Percentiles rank a stretch among this genome's conserved stretches.
Evolutionary conservation across 805 yeast species (phyloP).

Genomic region (Cyberlindnera meyerae): DNA sequence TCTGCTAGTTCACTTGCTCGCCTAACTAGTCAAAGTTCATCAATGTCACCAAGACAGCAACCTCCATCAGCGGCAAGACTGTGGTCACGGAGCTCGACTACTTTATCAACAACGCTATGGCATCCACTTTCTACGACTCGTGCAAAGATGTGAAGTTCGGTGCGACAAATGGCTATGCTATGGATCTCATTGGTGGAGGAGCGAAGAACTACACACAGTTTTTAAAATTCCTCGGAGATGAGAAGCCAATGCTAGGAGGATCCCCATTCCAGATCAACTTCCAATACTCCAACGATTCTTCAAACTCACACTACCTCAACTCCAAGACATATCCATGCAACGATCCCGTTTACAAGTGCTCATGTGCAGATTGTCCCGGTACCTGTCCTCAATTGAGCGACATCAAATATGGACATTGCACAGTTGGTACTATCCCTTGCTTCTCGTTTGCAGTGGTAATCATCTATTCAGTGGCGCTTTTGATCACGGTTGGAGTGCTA

Average conservation of each 20-base stretch:
- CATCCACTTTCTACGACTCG: slow-evolving; percentile 66
- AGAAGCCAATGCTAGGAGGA: slow-evolving; percentile 90
- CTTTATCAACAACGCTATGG: slow-evolving; percentile 55
- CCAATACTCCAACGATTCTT: slow-evolving; percentile 36
- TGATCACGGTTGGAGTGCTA: slow-evolving; percentile 22
- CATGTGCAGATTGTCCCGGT: slow-evolving; percentile 84
- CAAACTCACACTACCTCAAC: slow-evolving; percentile 22
- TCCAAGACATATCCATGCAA: slow-evolving; percentile 41
- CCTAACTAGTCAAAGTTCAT: slow-evolving; percentile 75
- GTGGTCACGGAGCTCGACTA: slow-evolving; percentile 71
- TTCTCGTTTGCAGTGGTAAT: slow-evolving; percentile 59
- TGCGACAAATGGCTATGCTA: slow-evolving; percentile 92
- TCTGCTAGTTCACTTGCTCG: slow-evolving; percentile 88
- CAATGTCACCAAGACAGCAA: slow-evolving; percentile 51
- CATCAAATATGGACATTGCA: slow-evolving; percentile 41
- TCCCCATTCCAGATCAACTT: slow-evolving; percentile 92
- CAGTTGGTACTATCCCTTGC: slow-evolving; percentile 63
- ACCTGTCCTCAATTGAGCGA: slow-evolving; percentile 70
- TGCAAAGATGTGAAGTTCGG: slow-evolving; percentile 88
- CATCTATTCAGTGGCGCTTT: slow-evolving; percentile 37
- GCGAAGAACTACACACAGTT: slow-evolving; percentile 70
- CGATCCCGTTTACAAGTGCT: slow-evolving; percentile 63
- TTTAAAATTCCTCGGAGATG: slow-evolving; percentile 87
- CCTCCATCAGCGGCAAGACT: slow-evolving; percentile 42
- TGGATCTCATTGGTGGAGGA: slow-evolving; percentile 98